phyloP scores from a whole-genome alignment of 2,329 filamentous ascomycete genomes.

The Venturia effusa region DNA sequence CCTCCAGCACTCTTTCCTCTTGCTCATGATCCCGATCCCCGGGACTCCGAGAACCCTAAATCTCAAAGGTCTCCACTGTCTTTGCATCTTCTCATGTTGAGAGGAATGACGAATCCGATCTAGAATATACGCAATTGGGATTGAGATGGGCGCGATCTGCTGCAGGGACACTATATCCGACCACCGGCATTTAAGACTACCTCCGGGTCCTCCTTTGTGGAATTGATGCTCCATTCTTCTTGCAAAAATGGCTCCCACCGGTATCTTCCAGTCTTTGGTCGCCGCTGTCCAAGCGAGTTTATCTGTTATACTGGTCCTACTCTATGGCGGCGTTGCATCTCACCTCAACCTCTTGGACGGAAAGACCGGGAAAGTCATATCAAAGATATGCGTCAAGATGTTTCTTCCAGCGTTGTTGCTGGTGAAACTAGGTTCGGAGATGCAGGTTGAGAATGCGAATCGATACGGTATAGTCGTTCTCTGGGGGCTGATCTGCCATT shows the following conservation, averaged over 20 bases:
- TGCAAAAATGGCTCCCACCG: slow-evolving; percentile 9
- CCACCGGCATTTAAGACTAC: not conserved
- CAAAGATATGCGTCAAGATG: slow-evolving; percentile 40
- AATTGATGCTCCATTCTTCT: not conserved
- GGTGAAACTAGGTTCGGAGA: slow-evolving; percentile 40
- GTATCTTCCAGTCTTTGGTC: slow-evolving; percentile 33
- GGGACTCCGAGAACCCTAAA: too few species aligned
- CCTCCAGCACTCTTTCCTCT: too few species aligned
- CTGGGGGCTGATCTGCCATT: slow-evolving; percentile 41
- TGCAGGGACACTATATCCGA: too few species aligned
- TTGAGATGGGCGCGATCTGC: too few species aligned
- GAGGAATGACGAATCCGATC: too few species aligned
- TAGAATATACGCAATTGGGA: too few species aligned
- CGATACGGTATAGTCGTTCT: slow-evolving; percentile 38
- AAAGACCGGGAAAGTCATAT: slow-evolving; percentile 40
- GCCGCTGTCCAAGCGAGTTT: slow-evolving; percentile 45
- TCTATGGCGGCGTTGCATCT: slow-evolving; percentile 40
- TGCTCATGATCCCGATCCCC: too few species aligned
- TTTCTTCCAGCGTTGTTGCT: slow-evolving; percentile 45
- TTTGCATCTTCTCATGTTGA: too few species aligned
- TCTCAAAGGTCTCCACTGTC: too few species aligned
- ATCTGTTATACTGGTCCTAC: slow-evolving; percentile 43
- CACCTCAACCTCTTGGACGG: slow-evolving; percentile 39
- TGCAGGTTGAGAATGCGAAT: slow-evolving; percentile 35
- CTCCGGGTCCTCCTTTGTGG: not conserved